These are phyloP conservation scores for Diaporthe vaccinii DNA, from an alignment of 2,329 filamentous ascomycete genomes.

Conservation along the genomic window DNA sequence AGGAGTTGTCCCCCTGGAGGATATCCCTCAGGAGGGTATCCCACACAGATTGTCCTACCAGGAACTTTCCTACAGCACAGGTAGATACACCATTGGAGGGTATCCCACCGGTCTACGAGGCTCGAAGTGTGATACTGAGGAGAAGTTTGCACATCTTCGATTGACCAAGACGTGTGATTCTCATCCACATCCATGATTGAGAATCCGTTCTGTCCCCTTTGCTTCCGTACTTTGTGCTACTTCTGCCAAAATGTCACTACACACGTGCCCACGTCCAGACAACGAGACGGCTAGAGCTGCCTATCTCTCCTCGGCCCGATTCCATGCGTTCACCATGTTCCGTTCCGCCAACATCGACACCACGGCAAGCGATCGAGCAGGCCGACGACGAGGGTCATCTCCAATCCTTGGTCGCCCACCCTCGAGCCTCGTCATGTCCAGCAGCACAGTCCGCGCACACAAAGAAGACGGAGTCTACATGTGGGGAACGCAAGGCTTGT, in stretches of 20 bases:
- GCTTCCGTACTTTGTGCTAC: background rate
- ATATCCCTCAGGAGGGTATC: rapidly evolving
- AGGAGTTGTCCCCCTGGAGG: too few species aligned
- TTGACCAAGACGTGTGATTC: background rate
- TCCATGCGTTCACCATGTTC: background rate
- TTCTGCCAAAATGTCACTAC: background rate
- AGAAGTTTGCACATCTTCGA: too few species aligned
- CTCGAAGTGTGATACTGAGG: background rate
- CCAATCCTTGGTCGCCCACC: background rate
- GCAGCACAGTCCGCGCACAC: background rate
- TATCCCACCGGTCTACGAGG: too few species aligned
- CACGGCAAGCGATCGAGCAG: background rate
- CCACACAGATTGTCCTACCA: too few species aligned
- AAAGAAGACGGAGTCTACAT: background rate
- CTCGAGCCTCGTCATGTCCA: too few species aligned
- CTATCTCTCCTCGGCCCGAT: background rate
- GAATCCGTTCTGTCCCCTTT: background rate
- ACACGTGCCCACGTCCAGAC: background rate
- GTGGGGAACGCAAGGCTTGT: background rate
- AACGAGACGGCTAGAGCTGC: background rate
- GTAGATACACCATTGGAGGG: too few species aligned
- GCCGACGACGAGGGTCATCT: too few species aligned
- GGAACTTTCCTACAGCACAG: too few species aligned
- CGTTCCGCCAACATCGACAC: background rate
- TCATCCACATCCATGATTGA: background rate